Evolutionary conservation across 495 filamentous ascomycete species (phyloP).

Genomic region (Staphylotrichum tortipilum): DNA sequence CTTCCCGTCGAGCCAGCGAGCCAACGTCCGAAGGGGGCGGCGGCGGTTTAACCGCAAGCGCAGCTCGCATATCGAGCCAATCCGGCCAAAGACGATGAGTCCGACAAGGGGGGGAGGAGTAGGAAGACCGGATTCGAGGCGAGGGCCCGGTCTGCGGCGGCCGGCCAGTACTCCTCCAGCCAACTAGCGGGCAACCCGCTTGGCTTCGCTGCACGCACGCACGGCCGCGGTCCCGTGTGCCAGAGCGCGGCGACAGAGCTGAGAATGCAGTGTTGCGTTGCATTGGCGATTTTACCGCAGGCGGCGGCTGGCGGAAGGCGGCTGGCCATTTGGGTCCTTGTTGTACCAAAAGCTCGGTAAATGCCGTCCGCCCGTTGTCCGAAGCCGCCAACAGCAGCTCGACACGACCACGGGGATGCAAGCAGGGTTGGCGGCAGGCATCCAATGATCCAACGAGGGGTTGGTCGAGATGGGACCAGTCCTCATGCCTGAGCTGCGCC

Average conservation of each 20-base stretch:
- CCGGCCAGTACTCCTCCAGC: not conserved
- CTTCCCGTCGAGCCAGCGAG: not conserved
- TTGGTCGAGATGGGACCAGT: no score
- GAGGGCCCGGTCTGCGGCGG: not conserved
- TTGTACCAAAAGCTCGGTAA: conserved; percentile 6
- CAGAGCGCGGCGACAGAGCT: not conserved
- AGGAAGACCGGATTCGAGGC: no score
- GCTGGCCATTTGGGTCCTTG: conserved; percentile 5
- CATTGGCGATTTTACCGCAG: conserved; percentile 20
- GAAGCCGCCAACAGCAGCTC: conserved; percentile 3
- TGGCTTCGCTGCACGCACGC: no score
- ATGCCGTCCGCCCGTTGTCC: conserved; percentile 10
- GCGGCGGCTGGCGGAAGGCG: conserved; percentile 4
- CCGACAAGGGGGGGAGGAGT: not conserved
- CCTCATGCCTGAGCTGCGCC: no score
- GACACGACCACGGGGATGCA: no score
- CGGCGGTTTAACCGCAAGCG: not conserved
- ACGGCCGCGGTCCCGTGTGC: no score
- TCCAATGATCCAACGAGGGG: no score
- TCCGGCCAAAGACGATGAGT: not conserved
- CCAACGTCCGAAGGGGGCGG: no score
- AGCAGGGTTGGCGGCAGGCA: no score
- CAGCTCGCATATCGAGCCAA: conserved; percentile 8
- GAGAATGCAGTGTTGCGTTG: conserved; percentile 15
- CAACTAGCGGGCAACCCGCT: not conserved